Conservation (phyloP, 371 early-diverging fungal genomes). For the Mucor plumbeus region DNA sequence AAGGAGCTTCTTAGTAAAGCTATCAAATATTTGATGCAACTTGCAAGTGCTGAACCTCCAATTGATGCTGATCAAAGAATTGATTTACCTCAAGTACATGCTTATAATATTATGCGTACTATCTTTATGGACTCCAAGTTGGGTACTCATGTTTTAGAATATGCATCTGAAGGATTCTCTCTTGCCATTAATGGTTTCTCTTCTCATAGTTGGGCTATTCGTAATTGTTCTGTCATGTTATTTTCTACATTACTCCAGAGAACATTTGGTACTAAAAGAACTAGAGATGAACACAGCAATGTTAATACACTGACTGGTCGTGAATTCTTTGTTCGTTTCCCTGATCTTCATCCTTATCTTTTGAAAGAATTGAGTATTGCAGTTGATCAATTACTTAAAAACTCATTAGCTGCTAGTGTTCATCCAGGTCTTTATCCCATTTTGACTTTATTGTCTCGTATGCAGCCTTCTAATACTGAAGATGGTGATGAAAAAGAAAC, state of each 20-base stretch:
- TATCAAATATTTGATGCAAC: slow-evolving; percentile 69
- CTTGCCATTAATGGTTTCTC: slow-evolving; percentile 82
- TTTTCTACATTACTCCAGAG: slow-evolving; percentile 85
- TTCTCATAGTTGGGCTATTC: slow-evolving; percentile 89
- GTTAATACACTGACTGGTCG: slow-evolving; percentile 85
- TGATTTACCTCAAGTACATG: slow-evolving; percentile 88
- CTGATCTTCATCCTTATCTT: slow-evolving; percentile 78
- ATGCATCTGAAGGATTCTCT: slow-evolving; percentile 76
- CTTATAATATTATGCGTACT: slow-evolving; percentile 85
- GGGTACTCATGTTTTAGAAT: slow-evolving; percentile 72
- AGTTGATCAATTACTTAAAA: slow-evolving; percentile 61
- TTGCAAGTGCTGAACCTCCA: slow-evolving; percentile 60
- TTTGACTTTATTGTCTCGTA: slow-evolving; percentile 73
- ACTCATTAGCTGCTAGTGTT: slow-evolving; percentile 53
- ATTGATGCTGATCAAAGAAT: slow-evolving; percentile 60
- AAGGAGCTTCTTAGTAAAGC: slow-evolving; percentile 67
- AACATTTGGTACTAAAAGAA: slow-evolving; percentile 83
- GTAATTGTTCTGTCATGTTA: slow-evolving; percentile 94
- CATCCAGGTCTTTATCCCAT: slow-evolving; percentile 83
- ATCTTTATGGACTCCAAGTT: slow-evolving; percentile 85
- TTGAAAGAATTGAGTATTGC: slow-evolving; percentile 72
- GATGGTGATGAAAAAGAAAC: slow-evolving; percentile 50
- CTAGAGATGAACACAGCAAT: slow-evolving; percentile 69
- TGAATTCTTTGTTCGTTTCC: slow-evolving; percentile 90
- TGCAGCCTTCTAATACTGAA: slow-evolving; percentile 72